phyloP scores from a whole-genome alignment of 768 basidiomycete species.

The Naganishia onofrii region DNA sequence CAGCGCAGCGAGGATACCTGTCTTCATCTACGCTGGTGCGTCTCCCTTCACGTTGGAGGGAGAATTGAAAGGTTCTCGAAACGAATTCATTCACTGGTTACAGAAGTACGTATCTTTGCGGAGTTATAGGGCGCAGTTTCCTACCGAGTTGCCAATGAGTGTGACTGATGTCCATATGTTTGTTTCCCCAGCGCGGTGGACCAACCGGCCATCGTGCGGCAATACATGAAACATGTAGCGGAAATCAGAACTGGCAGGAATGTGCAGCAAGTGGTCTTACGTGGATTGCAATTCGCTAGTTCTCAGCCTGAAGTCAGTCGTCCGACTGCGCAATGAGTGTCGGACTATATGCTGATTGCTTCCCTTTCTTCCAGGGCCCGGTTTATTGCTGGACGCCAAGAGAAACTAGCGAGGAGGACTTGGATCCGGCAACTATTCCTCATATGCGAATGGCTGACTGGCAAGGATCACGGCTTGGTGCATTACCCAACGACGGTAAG shows the following conservation, averaged over 20 bases:
- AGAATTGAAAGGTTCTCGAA: slow-evolving; percentile 64
- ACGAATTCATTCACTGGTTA: slow-evolving; percentile 72
- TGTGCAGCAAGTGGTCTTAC: slow-evolving; percentile 58
- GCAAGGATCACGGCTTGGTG: slow-evolving; percentile 59
- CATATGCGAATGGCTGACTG: slow-evolving; percentile 54
- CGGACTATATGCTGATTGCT: background rate
- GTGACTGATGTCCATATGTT: background rate
- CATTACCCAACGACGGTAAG: slow-evolving; percentile 56
- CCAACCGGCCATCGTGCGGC: slow-evolving; percentile 67
- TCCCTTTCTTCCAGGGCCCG: slow-evolving; percentile 55
- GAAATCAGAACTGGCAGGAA: slow-evolving; percentile 63
- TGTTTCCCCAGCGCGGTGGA: slow-evolving; percentile 64
- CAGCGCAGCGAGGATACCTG: slow-evolving; percentile 62
- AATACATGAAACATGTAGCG: slow-evolving; percentile 69
- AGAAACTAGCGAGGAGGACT: slow-evolving; percentile 68
- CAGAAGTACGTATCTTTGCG: slow-evolving; percentile 57
- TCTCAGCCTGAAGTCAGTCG: slow-evolving; percentile 59
- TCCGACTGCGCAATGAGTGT: background rate
- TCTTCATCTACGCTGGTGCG: slow-evolving; percentile 71
- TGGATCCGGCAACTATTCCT: slow-evolving; percentile 55
- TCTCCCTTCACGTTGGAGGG: slow-evolving; percentile 62
- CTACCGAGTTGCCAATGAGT: no score
- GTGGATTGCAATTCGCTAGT: slow-evolving; percentile 67
- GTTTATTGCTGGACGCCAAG: slow-evolving; percentile 71
- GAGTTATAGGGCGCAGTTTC: no score